Evolutionary conservation across 192 early-diverging fungal genomes (phyloP).

Genomic region (Mortierella alpina): DNA sequence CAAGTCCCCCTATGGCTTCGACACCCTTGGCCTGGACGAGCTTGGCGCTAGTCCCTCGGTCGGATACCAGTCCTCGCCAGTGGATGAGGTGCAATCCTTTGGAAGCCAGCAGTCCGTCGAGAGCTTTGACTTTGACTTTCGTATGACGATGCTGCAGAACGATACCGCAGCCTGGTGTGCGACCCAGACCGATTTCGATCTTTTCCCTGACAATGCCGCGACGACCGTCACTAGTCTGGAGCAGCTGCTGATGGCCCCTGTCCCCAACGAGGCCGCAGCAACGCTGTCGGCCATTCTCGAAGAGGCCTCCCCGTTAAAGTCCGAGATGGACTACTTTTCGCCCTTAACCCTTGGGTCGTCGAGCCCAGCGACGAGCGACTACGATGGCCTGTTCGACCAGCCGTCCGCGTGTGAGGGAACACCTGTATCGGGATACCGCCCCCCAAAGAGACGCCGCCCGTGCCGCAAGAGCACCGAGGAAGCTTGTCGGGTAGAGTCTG

Average conservation of each 20-base stretch:
- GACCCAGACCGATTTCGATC: constrained; percentile 27
- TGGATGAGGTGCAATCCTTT: constrained; percentile 18
- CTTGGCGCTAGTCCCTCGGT: constrained; percentile 29
- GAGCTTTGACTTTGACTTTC: constrained; percentile 35
- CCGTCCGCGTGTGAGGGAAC: not conserved
- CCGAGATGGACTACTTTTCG: constrained; percentile 36
- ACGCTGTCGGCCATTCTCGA: not conserved
- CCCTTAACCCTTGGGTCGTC: constrained; percentile 13
- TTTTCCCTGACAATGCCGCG: constrained; percentile 22
- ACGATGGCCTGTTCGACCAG: not conserved
- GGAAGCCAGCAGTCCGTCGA: constrained; percentile 36
- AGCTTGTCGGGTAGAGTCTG: constrained; percentile 16
- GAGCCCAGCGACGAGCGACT: constrained; percentile 25
- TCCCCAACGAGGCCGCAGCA: not conserved
- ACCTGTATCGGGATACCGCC: constrained; percentile 1
- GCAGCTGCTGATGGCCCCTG: constrained; percentile 35
- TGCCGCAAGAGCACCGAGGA: constrained; percentile 46
- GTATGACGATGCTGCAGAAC: not conserved
- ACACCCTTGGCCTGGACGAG: constrained; percentile 32
- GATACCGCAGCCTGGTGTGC: constrained; percentile 7
- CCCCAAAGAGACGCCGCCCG: constrained; percentile 29
- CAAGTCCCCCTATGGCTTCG: constrained; percentile 24
- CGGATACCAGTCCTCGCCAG: constrained; percentile 10
- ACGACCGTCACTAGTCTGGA: constrained; percentile 15
- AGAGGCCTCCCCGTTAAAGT: constrained; percentile 28